Percentiles rank a stretch among this genome's conserved stretches.
Conservation (phyloP, 305 asterid species). For the Plantago coronopus region DNA sequence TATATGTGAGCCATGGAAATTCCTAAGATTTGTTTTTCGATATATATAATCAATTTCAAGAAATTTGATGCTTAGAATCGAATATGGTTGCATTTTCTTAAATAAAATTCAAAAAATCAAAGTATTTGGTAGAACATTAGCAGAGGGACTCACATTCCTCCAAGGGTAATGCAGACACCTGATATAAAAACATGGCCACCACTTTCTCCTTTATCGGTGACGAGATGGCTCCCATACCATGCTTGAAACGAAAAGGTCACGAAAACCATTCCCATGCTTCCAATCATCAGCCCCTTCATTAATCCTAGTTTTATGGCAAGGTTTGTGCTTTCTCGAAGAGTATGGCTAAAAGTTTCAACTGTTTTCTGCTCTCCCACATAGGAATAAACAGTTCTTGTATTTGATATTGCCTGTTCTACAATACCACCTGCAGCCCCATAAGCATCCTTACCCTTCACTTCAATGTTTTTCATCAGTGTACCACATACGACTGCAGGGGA, state of each 20-base stretch:
- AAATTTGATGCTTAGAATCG: too few species aligned
- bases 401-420: conserved; percentile 57
- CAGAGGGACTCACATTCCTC: conserved; percentile 53
- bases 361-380: conserved; percentile 53
- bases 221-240: conserved; percentile 63
- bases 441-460: conserved; percentile 40
- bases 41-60: too few species aligned
- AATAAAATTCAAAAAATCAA: too few species aligned
- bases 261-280: conserved; percentile 54
- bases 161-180: conserved; percentile 39
- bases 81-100: too few species aligned
- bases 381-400: conserved; percentile 53
- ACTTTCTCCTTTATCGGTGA: conserved; percentile 41
- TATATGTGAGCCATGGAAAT: too few species aligned
- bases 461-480: conserved; percentile 34
- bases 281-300: conserved; percentile 54
- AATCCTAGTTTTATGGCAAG: conserved; percentile 63
- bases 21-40: too few species aligned
- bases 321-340: conserved; percentile 37
- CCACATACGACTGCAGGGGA: conserved; percentile 48
- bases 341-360: conserved; percentile 35
- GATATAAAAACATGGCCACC: conserved; percentile 53
- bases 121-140: too few species aligned
- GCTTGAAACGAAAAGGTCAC: conserved; percentile 55
- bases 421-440: conserved; percentile 53